Conservation (phyloP, 2,329 filamentous ascomycete genomes). For the Colletotrichum tropicale region DNA sequence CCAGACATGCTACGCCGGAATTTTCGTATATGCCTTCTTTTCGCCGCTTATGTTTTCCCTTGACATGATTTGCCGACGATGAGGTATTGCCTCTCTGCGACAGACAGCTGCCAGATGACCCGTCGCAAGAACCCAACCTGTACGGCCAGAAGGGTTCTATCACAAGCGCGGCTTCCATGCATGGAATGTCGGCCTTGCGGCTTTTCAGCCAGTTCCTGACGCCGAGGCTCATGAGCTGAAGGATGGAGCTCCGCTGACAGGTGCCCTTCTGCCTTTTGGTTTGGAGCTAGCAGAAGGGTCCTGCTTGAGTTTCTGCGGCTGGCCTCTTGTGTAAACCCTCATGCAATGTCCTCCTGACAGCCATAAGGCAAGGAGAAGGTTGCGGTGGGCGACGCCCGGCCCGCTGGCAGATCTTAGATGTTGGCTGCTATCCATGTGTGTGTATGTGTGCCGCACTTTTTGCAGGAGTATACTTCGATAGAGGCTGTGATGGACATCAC, state of each 20-base stretch:
- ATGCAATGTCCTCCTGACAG: constrained; percentile 13
- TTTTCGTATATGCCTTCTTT: background rate
- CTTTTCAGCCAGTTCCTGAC: background rate
- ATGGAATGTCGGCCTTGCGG: background rate
- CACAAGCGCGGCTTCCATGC: background rate
- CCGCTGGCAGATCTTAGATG: background rate
- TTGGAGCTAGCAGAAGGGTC: constrained; percentile 2
- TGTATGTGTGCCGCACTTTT: background rate
- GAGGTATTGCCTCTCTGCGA: background rate
- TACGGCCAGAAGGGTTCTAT: background rate
- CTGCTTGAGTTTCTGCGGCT: background rate
- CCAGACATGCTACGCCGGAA: constrained; percentile 59
- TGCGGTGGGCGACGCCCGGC: constrained; percentile 3
- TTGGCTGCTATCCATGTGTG: background rate
- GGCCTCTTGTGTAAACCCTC: background rate
- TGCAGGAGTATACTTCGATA: background rate
- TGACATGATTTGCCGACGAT: background rate
- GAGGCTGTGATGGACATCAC: background rate
- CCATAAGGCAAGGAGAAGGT: background rate
- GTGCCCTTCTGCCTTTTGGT: background rate
- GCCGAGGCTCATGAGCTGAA: constrained; percentile 5
- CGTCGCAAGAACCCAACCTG: background rate
- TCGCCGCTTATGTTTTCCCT: background rate
- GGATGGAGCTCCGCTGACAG: background rate
- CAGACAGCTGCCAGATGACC: background rate